phyloP scores from a whole-genome alignment of 2,329 filamentous ascomycete genomes.

The Daldinia sp. region DNA sequence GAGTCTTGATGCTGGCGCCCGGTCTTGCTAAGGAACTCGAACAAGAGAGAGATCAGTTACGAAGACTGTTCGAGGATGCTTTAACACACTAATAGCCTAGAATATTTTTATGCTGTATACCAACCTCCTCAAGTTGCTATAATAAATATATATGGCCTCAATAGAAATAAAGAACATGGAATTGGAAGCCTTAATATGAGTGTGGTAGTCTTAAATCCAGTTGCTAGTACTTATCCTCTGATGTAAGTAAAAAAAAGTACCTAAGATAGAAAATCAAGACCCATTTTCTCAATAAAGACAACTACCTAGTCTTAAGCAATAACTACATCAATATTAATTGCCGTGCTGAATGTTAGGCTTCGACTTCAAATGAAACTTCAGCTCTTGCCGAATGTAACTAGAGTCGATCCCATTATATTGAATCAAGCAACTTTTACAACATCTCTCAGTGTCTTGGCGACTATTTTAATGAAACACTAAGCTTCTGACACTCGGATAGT shows the following conservation, averaged over 20 bases:
- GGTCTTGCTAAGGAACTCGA: slow-evolving; percentile 78
- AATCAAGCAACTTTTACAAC: not conserved
- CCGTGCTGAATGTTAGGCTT: not conserved
- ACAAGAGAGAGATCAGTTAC: slow-evolving; percentile 78
- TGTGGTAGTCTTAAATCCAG: not conserved
- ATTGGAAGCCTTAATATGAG: not conserved
- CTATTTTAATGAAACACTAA: not conserved
- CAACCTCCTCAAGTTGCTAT: not conserved
- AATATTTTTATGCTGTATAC: not conserved
- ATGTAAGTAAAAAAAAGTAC: not conserved
- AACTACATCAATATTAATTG: not conserved
- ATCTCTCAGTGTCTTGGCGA: not conserved
- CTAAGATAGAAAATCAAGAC: not conserved
- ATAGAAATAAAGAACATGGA: not conserved
- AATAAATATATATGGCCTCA: not conserved
- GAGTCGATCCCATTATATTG: not conserved
- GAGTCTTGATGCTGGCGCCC: slow-evolving; percentile 92
- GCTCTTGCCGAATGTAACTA: slow-evolving; percentile 5
- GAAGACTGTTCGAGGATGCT: slow-evolving; percentile 73
- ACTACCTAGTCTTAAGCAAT: not conserved
- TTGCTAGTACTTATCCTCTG: not conserved
- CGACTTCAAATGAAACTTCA: not conserved
- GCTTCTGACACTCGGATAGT: not conserved
- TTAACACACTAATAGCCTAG: slow-evolving; percentile 55
- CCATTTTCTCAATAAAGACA: not conserved